Percentiles rank a stretch among this genome's conserved stretches.
Conservation (phyloP, 768 basidiomycete species). For the Leucogyrophana mollusca region DNA sequence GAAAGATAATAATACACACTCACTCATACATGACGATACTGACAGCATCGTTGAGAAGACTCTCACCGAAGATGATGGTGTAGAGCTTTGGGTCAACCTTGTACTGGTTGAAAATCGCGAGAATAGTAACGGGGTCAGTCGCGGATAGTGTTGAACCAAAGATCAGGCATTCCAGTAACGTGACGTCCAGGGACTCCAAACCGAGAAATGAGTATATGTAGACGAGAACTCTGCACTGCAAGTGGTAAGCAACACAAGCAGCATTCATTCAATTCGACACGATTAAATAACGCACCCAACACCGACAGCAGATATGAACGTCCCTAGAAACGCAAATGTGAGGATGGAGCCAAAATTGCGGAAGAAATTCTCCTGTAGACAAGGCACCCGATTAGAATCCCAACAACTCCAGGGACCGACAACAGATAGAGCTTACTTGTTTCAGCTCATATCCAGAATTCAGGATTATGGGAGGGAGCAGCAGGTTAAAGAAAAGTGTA, state of each 20-base stretch:
- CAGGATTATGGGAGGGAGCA: slow-evolving; percentile 97
- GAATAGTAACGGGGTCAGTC: slow-evolving; percentile 96
- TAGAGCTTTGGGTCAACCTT: slow-evolving; percentile 99
- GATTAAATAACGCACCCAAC: slow-evolving; percentile 68
- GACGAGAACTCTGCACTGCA: slow-evolving; percentile 76
- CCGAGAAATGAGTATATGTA: slow-evolving; percentile 95
- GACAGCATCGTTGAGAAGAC: slow-evolving; percentile 96
- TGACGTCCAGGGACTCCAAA: slow-evolving; percentile 83
- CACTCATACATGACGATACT: slow-evolving; percentile 99
- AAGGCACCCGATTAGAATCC: neutral
- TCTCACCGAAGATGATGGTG: slow-evolving; percentile 96
- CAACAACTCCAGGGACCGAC: no score
- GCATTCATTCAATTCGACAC: neutral
- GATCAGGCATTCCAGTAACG: slow-evolving; percentile 88
- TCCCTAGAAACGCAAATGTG: slow-evolving; percentile 90
- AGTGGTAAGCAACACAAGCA: slow-evolving; percentile 39
- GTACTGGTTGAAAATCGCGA: slow-evolving; percentile 97
- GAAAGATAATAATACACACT: slow-evolving; percentile 35
- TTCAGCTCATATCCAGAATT: slow-evolving; percentile 98
- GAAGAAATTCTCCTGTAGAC: slow-evolving; percentile 90
- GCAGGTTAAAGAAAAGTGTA: slow-evolving; percentile 95
- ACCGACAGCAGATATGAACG: slow-evolving; percentile 94
- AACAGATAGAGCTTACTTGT: slow-evolving; percentile 61
- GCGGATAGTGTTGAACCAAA: slow-evolving; percentile 97
- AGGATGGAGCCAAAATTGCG: slow-evolving; percentile 97